Percentiles rank a stretch among this genome's conserved stretches.
These are phyloP conservation scores for Rhazya stricta DNA, from an alignment of 257 asterid species.

Conservation along the genomic window DNA sequence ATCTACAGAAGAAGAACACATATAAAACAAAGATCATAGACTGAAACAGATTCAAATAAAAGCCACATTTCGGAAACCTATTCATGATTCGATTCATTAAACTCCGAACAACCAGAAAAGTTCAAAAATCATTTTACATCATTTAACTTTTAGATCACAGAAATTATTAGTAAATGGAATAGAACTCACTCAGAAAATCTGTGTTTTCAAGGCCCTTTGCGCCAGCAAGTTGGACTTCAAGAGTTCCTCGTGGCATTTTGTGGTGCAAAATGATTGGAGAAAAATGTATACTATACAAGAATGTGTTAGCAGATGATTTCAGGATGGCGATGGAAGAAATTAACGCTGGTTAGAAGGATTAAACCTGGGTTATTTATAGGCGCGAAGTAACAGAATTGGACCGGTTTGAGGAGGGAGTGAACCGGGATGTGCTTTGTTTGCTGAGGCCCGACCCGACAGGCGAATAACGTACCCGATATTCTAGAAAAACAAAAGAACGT, in stretches of 20 bases:
- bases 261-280: not conserved
- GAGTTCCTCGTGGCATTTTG: slow-evolving; percentile 45
- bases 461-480: too few species aligned
- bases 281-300: not conserved
- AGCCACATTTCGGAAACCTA: not conserved
- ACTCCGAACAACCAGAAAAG: not conserved
- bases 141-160: not conserved
- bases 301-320: slow-evolving; percentile 1
- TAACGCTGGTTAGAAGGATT: too few species aligned
- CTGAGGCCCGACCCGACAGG: too few species aligned
- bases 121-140: not conserved
- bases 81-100: not conserved
- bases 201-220: slow-evolving; percentile 61
- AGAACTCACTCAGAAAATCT: slow-evolving; percentile 45
- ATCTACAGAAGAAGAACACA: not conserved
- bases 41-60: too few species aligned
- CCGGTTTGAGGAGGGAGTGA: too few species aligned
- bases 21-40: not conserved
- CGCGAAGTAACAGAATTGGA: too few species aligned
- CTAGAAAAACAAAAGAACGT: too few species aligned
- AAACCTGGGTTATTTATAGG: too few species aligned
- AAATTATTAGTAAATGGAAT: too few species aligned
- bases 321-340: not conserved
- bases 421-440: too few species aligned
- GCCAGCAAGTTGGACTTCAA: slow-evolving; percentile 47